Base-by-base conservation (phyloP, 2,329 filamentous ascomycete species). In the Penicillium hordei region DNA sequence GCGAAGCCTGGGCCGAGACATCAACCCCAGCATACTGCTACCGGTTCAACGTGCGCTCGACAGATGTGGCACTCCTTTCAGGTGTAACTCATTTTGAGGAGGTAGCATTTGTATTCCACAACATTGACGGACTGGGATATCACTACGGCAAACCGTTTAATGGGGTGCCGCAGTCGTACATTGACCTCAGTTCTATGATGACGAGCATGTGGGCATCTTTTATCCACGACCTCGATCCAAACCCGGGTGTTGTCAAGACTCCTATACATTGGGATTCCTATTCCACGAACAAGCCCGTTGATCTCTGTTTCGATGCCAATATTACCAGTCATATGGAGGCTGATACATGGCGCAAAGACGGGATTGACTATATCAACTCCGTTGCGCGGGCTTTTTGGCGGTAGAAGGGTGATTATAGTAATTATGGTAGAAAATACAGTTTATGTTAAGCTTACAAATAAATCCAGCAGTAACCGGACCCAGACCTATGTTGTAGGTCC, bases 11-110 rank as follows among this genome's bases (percentile, higher is more conserved):
- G 80, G 75, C 82, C 13, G 72, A 73, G 10, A 70, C 76, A 31
- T 73, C 75, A 15, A 65, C 83, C 2, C 75, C 81, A 7, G 82
- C 82, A 10, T 88, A 85, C 75, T 83, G 81, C 65, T 88, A 86
- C 73, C 80, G 83, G 46, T 88, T 88, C 77, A 84, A 88, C 66
- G 83, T 83, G 9, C 69, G 60, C 29, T 48, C 79, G 0, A 75
- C 78, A 4, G 80, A 82, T 10, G 63, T 79, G 1, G 70, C 76
- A 0, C 71, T 74, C 12, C 70, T 73, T 1, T 67, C 72, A 1
- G 81, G 81, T 0, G 80, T 79, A 0, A 78, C 79, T 0, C 85
- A 87, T 68, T 86, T 86, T 68, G 76, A 80, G 55, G 82, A 84
- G 66, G 79, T 84, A 0, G 74, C 78, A 0, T 83, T 83, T 59